Conservation (phyloP, 371 early-diverging fungal species). For the Mycotypha africana region DNA sequence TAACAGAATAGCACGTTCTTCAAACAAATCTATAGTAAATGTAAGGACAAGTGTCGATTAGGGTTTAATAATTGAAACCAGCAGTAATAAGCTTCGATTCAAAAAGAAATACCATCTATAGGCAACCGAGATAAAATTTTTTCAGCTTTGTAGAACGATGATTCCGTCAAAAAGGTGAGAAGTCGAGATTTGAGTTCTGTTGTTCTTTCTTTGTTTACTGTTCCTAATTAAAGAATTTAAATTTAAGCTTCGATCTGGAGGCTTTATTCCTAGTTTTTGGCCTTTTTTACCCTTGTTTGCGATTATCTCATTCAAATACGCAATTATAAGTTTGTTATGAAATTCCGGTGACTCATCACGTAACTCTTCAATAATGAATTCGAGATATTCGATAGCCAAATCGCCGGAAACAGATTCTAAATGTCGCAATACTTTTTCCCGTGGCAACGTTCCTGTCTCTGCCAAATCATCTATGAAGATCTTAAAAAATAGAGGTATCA, state of each 20-base stretch:
- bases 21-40: conserved; percentile 52
- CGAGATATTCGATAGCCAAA: conserved; percentile 70
- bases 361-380: conserved; percentile 70
- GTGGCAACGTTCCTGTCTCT: conserved; percentile 50
- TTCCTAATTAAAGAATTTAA: no score
- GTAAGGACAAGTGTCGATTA: neutral
- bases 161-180: conserved; percentile 62
- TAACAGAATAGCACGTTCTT: conserved; percentile 79
- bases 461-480: conserved; percentile 74
- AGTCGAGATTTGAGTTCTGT: conserved; percentile 31
- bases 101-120: conserved; percentile 54
- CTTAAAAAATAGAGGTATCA: conserved; percentile 29
- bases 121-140: conserved; percentile 71
- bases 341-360: conserved; percentile 65
- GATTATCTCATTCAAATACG: conserved; percentile 63
- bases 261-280: no score
- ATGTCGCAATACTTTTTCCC: conserved; percentile 49
- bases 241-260: no score
- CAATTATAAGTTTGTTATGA: conserved; percentile 74
- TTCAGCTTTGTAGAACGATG: conserved; percentile 71
- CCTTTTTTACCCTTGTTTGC: no score
- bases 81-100: no score
- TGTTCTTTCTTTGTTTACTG: conserved; percentile 13
- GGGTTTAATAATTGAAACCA: no score
- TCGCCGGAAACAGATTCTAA: conserved; percentile 57